Percentiles rank a stretch among this genome's conserved stretches.
Evolutionary conservation across 352 stramenopile genomes (phyloP).

Genomic region (Blastocystis sp.): DNA sequence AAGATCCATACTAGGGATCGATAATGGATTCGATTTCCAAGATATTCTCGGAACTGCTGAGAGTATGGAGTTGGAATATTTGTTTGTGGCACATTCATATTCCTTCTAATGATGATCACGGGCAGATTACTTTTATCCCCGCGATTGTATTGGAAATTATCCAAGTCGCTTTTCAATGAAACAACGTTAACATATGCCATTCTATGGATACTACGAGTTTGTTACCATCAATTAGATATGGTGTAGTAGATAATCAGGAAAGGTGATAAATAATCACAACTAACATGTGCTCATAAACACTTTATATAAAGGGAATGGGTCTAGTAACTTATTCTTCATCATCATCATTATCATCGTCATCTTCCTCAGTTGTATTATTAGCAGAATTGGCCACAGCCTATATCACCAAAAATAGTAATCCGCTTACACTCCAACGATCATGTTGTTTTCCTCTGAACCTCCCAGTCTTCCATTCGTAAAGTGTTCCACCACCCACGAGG

Average conservation of each 20-base stretch:
- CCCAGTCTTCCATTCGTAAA: conserved; percentile 16
- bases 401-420: not conserved
- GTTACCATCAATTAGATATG: too few relatives aligned
- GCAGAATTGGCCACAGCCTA: not conserved
- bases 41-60: not conserved
- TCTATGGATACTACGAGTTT: too few relatives aligned
- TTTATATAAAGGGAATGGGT: not conserved
- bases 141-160: not conserved
- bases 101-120: not conserved
- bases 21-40: not conserved
- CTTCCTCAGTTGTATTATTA: not conserved
- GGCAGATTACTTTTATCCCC: not conserved
- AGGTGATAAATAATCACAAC: not conserved
- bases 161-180: too few relatives aligned
- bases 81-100: not conserved
- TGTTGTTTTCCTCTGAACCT: not conserved
- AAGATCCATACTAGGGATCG: conserved; percentile 19
- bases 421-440: conserved; percentile 21
- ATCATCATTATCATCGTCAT: conserved; percentile 13
- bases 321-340: conserved; percentile 9
- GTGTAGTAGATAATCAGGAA: not conserved
- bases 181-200: too few relatives aligned
- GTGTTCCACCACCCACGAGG: conserved; percentile 18
- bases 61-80: not conserved
- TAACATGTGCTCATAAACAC: too few relatives aligned